Evolutionary conservation across 1,139 yeast genomes (phyloP), one percentile per base, ranked within the genome.

Genomic region (Debaryomyces psychrophilus): DNA sequence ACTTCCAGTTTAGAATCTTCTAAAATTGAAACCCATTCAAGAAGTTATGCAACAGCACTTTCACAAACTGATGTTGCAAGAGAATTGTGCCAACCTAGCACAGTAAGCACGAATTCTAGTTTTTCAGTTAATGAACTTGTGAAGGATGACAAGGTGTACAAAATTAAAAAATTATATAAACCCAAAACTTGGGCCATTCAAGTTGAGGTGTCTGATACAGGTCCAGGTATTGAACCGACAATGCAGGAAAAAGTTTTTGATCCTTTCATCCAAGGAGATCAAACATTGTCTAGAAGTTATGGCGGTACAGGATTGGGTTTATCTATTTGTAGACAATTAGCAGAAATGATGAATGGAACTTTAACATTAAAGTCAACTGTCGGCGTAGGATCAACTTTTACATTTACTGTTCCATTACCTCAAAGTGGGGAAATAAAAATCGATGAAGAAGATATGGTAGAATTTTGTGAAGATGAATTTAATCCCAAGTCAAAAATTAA

Each of bases 251-350:
- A 86, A 53, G 93, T 93, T 1, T 93, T 93, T 67, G 97, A 93
- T 61, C 97, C 97, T 2, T 93, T 93, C 69, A 90, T 90, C 27
- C 99, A 92, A 67, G 98, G 98, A 37, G 98, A 93, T 59, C 97
- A 92, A 65, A 90, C 97, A 0, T 75, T 92, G 31, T 87, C 96
- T 2, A 76, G 97, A 62, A 88, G 92, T 45, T 87, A 88, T 61
- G 97, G 97, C 47, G 99, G 99, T 55, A 90, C 97, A 0, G 99
- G 99, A 7, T 73, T 93, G 45, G 99, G 99, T 2, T 76, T 93
- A 41, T 89, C 97, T 0, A 92, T 93, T 61, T 92, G 97, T 65
- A 79, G 92, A 49, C 97, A 93, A 66, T 76, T 93, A 51, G 95
- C 97, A 1, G 81, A 79, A 31, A 84, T 92, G 83, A 89, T 92